phyloP scores from a whole-genome alignment of 2,329 filamentous ascomycete species.

The Colletotrichum graminicola region DNA sequence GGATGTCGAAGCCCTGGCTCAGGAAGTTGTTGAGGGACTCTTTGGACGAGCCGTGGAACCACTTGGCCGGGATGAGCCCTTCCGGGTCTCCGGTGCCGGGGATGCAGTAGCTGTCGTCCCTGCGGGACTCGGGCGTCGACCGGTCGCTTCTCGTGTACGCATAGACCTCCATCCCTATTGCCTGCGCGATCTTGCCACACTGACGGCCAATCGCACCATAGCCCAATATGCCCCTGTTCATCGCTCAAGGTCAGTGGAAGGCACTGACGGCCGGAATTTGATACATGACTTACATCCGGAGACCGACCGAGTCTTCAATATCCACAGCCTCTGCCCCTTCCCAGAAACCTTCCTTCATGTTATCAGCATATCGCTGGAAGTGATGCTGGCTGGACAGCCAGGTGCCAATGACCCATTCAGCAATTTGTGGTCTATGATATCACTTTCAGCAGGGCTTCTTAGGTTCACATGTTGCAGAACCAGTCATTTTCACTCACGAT shows the following conservation, averaged over 20 bases:
- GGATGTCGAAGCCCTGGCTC: slow-evolving; percentile 56
- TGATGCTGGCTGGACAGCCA: slow-evolving; percentile 52
- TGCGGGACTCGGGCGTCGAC: slow-evolving; percentile 67
- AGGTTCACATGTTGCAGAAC: fast-evolving
- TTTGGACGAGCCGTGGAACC: slow-evolving; percentile 55
- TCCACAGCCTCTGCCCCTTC: slow-evolving; percentile 4
- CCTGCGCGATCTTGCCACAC: slow-evolving; percentile 61
- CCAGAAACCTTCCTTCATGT: slow-evolving; percentile 45
- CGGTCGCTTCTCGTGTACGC: slow-evolving; percentile 75
- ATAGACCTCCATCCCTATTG: slow-evolving; percentile 75
- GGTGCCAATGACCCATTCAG: slow-evolving; percentile 56
- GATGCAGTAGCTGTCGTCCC: slow-evolving; percentile 71
- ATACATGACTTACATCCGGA: slow-evolving; percentile 49
- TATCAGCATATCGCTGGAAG: slow-evolving; percentile 48
- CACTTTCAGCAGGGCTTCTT: neutral
- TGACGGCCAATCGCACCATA: slow-evolving; percentile 62
- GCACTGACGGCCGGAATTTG: neutral
- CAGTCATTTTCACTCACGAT: slow-evolving; percentile 49
- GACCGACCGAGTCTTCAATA: slow-evolving; percentile 50
- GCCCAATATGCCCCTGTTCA: slow-evolving; percentile 54
- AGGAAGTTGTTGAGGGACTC: slow-evolving; percentile 57
- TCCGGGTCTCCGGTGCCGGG: slow-evolving; percentile 68
- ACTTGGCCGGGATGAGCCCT: slow-evolving; percentile 55
- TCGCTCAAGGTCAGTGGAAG: neutral
- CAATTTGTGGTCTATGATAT: slow-evolving; percentile 51